Base-by-base conservation (phyloP, 139 green algal genomes). In the Marvania coccoides region DNA sequence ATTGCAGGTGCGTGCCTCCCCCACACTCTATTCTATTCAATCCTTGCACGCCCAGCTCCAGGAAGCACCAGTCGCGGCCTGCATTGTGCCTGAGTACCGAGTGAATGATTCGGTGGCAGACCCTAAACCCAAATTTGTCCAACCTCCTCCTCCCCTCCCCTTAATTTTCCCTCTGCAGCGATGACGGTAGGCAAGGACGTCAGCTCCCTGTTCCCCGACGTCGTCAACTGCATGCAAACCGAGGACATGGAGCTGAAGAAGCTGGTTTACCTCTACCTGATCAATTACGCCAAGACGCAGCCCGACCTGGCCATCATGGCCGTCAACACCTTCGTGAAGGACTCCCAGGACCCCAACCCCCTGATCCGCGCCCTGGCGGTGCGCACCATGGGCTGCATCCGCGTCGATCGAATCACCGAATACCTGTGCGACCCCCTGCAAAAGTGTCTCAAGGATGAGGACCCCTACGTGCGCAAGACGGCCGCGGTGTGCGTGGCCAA, bases 241-340 rank as follows among this genome's bases (percentile, higher is more conserved):
- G 87, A 93, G 19, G 88, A 94, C 71, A 70, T 95, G 67, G 88
- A 95, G 75, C 61, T 95, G 28, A 95, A 97, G 72, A 99, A 99
- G 80, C 85, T 99, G 19, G 95, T 99, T 1, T 99, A 99, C 69
- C 78, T 99, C 8, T 99, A 99, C 83, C 79, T 98, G 7, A 99
- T 98, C 76, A 99, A 99, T 75, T 98, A 98, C 58, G 95, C 95
- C 45, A 98, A 98, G 67, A 95, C 90, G 4, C 89, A 98, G 82
- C 95, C 95, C 10, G 95, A 99, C 69, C 79, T 99, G 56, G 89
- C 92, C 46, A 98, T 99, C 69, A 93, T 99, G 83, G 95, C 91
- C 1, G 95, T 99, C 19, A 99, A 99, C 79, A 99, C 95, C 1
- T 99, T 99, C 79, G 95, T 99, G 10, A 99, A 99, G 87, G 93